Base-by-base conservation (phyloP, 208 protist species). In the Trypanosoma mega region DNA sequence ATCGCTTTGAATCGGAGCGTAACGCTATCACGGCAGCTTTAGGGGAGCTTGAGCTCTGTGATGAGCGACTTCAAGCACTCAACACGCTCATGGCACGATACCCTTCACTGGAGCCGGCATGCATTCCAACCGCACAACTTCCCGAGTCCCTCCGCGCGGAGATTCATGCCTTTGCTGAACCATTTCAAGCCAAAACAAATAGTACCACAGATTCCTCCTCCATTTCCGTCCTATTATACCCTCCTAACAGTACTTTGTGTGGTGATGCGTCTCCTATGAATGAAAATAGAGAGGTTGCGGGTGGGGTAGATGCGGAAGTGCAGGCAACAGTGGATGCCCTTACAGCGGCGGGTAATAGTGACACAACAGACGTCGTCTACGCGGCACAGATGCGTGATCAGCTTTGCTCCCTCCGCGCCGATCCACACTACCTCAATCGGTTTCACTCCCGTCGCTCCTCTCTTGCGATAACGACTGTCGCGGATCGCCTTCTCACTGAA, bases 1-100 rank as follows among this genome's bases (percentile, higher is more conserved):
- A 88, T 44, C 58, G 84, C 46, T 92, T 90, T 68, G 87, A 90
- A 56, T 81, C 87, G 0, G 69, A 94, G 61, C 75, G 87, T 2
- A 41, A 37, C 1, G 87, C 87, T 3, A 44, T 86, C 55, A 71
- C 78, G 27, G 29, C 43, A 6, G 80, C 70, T 18, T 52, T 94
- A 12, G 34, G 71, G 11, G 68, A 90, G 50, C 51, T 91, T 64
- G 67, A 87, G 31, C 57, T 91, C 31, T 80, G 80, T 68, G 83
- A 93, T 47, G 68, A 76, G 49, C 74, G 81, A 9, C 33, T 93
- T 36, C 77, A 80, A 30, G 59, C 58, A 3, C 39, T 93, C 9
- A 71, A 82, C 27, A 47, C 57, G n/a, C 78, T 93, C 44, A 59
- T 91, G 18, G 31, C 62, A 16, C 64, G 67, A 37, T 63, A 87